A percentile compares a stretch with the other conserved stretches of the same genome.
Evolutionary conservation across 2,329 filamentous ascomycete species (phyloP).

Genomic region (Cercospora beticola): DNA sequence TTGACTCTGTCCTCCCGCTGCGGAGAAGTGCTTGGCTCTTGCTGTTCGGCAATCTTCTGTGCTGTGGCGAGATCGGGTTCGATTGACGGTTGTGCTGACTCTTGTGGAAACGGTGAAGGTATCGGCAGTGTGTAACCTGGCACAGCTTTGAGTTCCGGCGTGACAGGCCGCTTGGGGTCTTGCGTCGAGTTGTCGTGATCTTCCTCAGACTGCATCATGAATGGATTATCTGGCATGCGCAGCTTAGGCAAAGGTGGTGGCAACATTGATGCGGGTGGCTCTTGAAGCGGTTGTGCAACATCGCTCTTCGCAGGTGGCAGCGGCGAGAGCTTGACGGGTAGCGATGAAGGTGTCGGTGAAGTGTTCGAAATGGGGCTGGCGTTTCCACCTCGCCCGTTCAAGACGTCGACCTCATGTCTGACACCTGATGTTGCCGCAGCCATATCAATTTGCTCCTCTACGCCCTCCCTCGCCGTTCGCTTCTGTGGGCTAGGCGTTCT

Average conservation of each 20-base stretch:
- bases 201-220: not conserved
- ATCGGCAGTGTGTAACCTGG: slow-evolving; percentile 33
- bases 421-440: not conserved
- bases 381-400: not conserved
- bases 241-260: slow-evolving; percentile 32
- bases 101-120: slow-evolving; percentile 38
- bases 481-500: slow-evolving; percentile 69
- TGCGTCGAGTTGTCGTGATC: not conserved
- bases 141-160: slow-evolving; percentile 36
- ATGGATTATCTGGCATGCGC: slow-evolving; percentile 21
- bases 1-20: not conserved
- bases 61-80: not conserved
- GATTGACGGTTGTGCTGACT: slow-evolving; percentile 12
- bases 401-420: not conserved
- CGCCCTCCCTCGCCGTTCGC: slow-evolving; percentile 29
- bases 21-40: not conserved
- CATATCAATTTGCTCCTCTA: slow-evolving; percentile 5
- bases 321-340: slow-evolving; percentile 6
- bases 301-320: not conserved
- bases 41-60: not conserved
- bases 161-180: slow-evolving; percentile 26
- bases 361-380: not conserved
- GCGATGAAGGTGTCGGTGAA: not conserved
- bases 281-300: not conserved
- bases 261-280: slow-evolving; percentile 20